Conservation (phyloP, 768 basidiomycete genomes). For the Leucocoprinus birnbaumii region DNA sequence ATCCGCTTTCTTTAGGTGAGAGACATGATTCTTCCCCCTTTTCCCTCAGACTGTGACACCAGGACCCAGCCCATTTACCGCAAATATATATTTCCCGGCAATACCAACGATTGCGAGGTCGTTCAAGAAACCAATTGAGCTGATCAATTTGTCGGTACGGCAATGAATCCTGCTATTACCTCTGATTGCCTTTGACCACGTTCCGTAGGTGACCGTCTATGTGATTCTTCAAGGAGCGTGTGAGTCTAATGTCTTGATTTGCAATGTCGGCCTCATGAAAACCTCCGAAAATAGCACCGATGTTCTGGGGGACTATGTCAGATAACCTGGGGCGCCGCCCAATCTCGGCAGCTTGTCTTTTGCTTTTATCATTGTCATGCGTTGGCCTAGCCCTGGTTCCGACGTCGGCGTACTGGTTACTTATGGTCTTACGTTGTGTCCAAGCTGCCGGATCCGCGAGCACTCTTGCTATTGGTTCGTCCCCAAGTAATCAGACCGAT, state of each 20-base stretch:
- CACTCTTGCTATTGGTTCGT: slow-evolving; percentile 63
- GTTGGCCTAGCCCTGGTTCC: slow-evolving; percentile 53
- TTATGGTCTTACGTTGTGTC: slow-evolving; percentile 76
- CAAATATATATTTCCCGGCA: slow-evolving; percentile 79
- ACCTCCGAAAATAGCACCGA: slow-evolving; percentile 42
- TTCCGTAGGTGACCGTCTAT: slow-evolving; percentile 57
- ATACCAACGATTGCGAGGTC: slow-evolving; percentile 63
- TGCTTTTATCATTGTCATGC: slow-evolving; percentile 63
- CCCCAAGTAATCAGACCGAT: no score
- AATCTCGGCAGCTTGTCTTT: slow-evolving; percentile 59
- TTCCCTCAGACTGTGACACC: background rate
- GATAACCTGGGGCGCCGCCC: slow-evolving; percentile 65
- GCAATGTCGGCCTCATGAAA: no score
- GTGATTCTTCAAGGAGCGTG: slow-evolving; percentile 69
- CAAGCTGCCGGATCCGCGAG: slow-evolving; percentile 82
- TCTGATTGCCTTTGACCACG: background rate
- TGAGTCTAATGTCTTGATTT: slow-evolving; percentile 22
- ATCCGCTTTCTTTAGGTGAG: slow-evolving; percentile 63
- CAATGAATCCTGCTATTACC: no score
- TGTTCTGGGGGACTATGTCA: slow-evolving; percentile 71
- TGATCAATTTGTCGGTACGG: slow-evolving; percentile 73
- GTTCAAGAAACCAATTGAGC: slow-evolving; percentile 64
- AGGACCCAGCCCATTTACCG: slow-evolving; percentile 55
- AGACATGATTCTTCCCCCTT: background rate
- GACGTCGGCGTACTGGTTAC: slow-evolving; percentile 66